These are phyloP conservation scores for Salix dunnii DNA, from an alignment of 345 rosid genomes.

Conservation along the genomic window DNA sequence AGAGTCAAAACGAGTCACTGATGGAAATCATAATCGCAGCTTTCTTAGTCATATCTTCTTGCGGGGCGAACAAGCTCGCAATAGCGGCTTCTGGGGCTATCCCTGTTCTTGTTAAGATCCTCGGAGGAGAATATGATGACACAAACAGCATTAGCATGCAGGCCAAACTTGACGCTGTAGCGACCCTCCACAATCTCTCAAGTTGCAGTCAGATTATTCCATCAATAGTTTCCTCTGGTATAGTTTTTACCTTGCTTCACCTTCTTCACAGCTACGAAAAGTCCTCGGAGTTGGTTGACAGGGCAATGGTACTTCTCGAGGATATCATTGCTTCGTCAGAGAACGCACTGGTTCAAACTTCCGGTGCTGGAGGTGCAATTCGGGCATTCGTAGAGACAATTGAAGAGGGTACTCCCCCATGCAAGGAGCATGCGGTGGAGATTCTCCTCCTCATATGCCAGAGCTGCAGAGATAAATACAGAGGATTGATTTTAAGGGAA, in stretches of 20 bases:
- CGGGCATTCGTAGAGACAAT: slow-evolving; percentile 62
- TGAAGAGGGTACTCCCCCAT: slow-evolving; percentile 64
- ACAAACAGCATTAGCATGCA: slow-evolving; percentile 28
- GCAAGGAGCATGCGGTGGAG: slow-evolving; percentile 71
- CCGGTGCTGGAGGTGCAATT: slow-evolving; percentile 40
- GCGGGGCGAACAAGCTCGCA: slow-evolving; percentile 52
- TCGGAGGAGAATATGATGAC: slow-evolving; percentile 13
- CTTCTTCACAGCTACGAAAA: slow-evolving; percentile 38
- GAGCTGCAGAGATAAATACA: slow-evolving; percentile 58
- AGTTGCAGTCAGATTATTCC: slow-evolving; percentile 54
- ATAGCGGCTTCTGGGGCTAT: slow-evolving; percentile 60
- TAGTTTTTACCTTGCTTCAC: slow-evolving; percentile 47
- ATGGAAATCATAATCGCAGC: slow-evolving; percentile 56
- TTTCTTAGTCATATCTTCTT: slow-evolving; percentile 66
- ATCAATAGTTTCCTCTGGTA: slow-evolving; percentile 48
- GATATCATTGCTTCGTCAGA: slow-evolving; percentile 34
- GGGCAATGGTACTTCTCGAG: slow-evolving; percentile 64
- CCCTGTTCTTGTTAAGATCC: slow-evolving; percentile 39
- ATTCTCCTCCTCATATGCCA: slow-evolving; percentile 57
- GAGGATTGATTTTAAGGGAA: slow-evolving; percentile 67
- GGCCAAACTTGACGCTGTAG: slow-evolving; percentile 53
- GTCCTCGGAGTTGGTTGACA: slow-evolving; percentile 47
- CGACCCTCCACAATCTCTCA: slow-evolving; percentile 76
- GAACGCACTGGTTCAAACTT: slow-evolving; percentile 32
- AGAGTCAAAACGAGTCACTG: slow-evolving; percentile 35